phyloP scores from a whole-genome alignment of 2,329 filamentous ascomycete genomes.

The Colletotrichum sp. region DNA sequence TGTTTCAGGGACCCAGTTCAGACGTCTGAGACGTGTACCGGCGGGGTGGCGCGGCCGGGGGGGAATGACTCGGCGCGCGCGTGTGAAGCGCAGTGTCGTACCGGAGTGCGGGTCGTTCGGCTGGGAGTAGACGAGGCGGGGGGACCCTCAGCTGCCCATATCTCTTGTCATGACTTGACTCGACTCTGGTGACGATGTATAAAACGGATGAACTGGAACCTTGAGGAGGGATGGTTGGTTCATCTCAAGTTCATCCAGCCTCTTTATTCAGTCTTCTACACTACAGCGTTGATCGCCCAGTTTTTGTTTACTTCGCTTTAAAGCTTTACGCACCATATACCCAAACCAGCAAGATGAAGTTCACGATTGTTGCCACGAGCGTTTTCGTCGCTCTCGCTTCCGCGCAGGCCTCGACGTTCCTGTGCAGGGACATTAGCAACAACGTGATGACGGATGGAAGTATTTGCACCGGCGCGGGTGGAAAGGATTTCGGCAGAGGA shows the following conservation, averaged over 20 bases:
- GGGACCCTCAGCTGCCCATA: not conserved
- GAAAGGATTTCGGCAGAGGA: not conserved
- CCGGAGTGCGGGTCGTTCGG: not conserved
- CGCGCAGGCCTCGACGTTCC: not conserved
- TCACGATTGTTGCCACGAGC: not conserved
- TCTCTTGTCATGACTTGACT: not conserved
- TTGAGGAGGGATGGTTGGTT: not conserved
- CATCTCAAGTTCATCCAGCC: not conserved
- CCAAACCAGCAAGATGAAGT: constrained; percentile 1
- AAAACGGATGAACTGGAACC: not conserved
- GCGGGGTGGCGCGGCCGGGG: not conserved
- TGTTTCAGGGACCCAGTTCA: not conserved
- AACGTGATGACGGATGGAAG: not conserved
- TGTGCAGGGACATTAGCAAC: not conserved
- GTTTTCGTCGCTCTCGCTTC: not conserved
- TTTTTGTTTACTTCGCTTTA: not conserved
- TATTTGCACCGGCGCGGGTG: not conserved
- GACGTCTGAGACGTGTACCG: constrained; percentile 5
- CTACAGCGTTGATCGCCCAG: not conserved
- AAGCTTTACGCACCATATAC: not conserved
- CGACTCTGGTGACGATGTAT: not conserved
- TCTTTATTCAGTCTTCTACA: not conserved
- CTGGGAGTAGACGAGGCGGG: not conserved
- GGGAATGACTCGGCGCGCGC: not conserved
- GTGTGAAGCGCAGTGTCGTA: not conserved